phyloP scores from a whole-genome alignment of 177 flowering plant species.

The Telopea speciosissima region DNA sequence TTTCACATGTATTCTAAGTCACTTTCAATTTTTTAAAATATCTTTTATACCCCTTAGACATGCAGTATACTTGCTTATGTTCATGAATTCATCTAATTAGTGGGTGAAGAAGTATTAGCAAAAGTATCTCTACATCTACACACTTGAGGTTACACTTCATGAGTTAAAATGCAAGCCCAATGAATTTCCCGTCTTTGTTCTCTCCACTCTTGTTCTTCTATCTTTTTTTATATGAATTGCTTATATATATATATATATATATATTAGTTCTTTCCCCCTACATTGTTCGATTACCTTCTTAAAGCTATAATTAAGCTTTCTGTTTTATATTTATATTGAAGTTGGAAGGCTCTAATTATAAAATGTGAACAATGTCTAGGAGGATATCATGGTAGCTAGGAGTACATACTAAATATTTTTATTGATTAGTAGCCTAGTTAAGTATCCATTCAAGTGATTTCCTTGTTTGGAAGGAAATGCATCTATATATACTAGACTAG shows the following conservation, averaged over 20 bases:
- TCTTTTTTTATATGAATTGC: background rate
- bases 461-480: background rate
- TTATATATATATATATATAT: too few species aligned
- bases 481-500: too few species aligned
- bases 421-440: background rate
- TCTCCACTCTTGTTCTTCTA: too few species aligned
- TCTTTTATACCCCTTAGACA: too few species aligned
- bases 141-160: background rate
- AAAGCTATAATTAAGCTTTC: background rate
- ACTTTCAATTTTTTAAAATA: too few species aligned
- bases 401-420: background rate
- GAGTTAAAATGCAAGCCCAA: background rate
- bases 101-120: too few species aligned
- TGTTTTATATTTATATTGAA: background rate
- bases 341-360: background rate
- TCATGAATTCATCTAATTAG: too few species aligned
- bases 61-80: too few species aligned
- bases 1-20: too few species aligned
- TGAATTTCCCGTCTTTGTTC: too few species aligned
- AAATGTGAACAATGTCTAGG: background rate
- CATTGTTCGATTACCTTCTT: background rate
- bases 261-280: background rate
- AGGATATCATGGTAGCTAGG: background rate
- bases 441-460: background rate
- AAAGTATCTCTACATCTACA: too few species aligned